phyloP scores from a whole-genome alignment of 2,329 filamentous ascomycete species.

The Byssoonygena ceratinophila region DNA sequence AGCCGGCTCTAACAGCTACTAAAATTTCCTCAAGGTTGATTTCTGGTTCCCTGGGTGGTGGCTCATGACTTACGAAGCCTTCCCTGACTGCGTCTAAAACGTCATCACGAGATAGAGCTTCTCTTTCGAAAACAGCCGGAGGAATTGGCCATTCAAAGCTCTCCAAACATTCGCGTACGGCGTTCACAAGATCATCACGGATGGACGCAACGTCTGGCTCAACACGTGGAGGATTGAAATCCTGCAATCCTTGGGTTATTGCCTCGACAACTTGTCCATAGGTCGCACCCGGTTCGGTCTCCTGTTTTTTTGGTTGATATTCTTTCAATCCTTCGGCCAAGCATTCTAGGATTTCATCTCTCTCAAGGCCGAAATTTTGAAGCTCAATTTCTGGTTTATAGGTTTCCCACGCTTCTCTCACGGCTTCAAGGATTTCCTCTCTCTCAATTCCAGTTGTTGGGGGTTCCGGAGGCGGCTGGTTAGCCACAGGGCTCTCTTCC shows the following conservation, averaged over 20 bases:
- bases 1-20: constrained; percentile 48
- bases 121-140: constrained; percentile 26
- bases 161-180: constrained; percentile 76
- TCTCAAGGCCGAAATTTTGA: constrained; percentile 78
- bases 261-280: constrained; percentile 77
- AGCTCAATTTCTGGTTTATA: constrained; percentile 91
- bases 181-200: constrained; percentile 70
- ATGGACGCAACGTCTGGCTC: constrained; percentile 60
- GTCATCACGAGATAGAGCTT: constrained; percentile 17
- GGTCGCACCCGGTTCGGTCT: constrained; percentile 49
- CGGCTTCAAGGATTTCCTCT: constrained; percentile 75
- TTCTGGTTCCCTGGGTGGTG: constrained; percentile 49
- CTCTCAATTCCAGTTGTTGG: constrained; percentile 50
- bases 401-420: constrained; percentile 83
- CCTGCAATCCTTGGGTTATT: constrained; percentile 73
- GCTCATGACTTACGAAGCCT: constrained; percentile 28
- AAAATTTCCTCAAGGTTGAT: constrained; percentile 45
- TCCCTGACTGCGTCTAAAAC: constrained; percentile 22
- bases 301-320: constrained; percentile 45
- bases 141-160: constrained; percentile 67
- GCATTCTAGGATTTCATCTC: constrained; percentile 79
- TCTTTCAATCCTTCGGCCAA: constrained; percentile 75
- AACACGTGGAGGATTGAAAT: constrained; percentile 64
- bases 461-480: constrained; percentile 42
- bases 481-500: constrained; percentile 47